A percentile compares a stretch with the other conserved stretches of the same genome.
These are phyloP conservation scores for Gastrolobium bilobum DNA, from an alignment of 306 rosid genomes.

Conservation along the genomic window DNA sequence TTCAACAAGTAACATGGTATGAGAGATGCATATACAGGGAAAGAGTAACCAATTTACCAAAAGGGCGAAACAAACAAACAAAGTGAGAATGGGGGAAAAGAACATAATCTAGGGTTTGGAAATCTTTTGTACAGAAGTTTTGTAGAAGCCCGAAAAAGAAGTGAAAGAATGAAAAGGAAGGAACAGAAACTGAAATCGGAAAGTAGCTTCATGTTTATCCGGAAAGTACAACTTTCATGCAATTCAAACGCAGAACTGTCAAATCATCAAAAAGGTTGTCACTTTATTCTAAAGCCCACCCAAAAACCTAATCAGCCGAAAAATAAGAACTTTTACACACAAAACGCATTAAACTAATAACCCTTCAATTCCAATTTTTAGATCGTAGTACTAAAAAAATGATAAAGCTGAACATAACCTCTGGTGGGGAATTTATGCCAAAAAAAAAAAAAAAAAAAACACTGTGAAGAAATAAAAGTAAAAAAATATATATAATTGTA, in stretches of 20 bases:
- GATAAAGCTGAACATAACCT: neutral
- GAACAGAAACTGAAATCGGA: slow-evolving; percentile 56
- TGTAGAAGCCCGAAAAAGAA: slow-evolving; percentile 38
- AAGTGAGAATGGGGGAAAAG: slow-evolving; percentile 7
- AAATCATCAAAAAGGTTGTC: slow-evolving; percentile 60
- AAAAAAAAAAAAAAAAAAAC: neutral
- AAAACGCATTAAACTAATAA: neutral
- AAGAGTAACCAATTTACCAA: slow-evolving; percentile 17
- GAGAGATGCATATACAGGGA: slow-evolving; percentile 29
- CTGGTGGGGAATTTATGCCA: neutral
- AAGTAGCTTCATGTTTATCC: slow-evolving; percentile 63
- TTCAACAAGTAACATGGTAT: slow-evolving; percentile 12
- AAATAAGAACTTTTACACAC: slow-evolving; percentile 26
- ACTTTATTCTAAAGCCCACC: slow-evolving; percentile 48
- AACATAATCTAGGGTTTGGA: slow-evolving; percentile 50
- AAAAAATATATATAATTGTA: too few relatives aligned
- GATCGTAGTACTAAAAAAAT: too few relatives aligned
- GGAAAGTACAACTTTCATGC: slow-evolving; percentile 63
- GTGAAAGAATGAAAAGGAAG: slow-evolving; percentile 49
- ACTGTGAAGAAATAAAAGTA: neutral
- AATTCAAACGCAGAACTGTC: slow-evolving; percentile 60
- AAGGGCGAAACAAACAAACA: slow-evolving; percentile 31
- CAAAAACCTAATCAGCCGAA: slow-evolving; percentile 46
- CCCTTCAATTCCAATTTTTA: neutral
- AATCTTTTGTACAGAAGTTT: slow-evolving; percentile 15